Evolutionary conservation across 139 green algal species (phyloP).

Genomic region (Pleodorina starrii): DNA sequence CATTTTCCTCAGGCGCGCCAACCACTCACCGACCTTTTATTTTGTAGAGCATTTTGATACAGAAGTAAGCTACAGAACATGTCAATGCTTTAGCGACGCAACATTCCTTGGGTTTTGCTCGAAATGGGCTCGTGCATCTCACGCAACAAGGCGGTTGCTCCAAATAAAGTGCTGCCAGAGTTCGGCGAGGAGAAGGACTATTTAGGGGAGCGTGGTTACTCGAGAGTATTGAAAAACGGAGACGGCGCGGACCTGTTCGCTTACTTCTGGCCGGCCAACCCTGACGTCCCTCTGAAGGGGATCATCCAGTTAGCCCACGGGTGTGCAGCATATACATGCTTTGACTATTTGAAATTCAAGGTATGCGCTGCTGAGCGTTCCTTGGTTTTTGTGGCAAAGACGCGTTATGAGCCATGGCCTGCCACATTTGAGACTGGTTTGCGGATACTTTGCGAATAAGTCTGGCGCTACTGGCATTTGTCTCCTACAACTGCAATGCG

Average conservation of each 20-base stretch:
- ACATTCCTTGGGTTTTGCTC: neutral
- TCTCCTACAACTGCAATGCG: neutral
- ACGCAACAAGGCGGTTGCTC: neutral
- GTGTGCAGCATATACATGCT: constrained; percentile 11
- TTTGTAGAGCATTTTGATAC: too few species aligned
- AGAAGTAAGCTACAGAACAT: too few species aligned
- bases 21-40: too few species aligned
- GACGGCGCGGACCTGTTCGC: neutral
- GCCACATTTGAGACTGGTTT: neutral
- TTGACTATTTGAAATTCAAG: constrained; percentile 42
- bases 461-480: neutral
- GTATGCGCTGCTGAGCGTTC: neutral
- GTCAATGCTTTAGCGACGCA: neutral
- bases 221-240: neutral
- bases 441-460: neutral
- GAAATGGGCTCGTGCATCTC: constrained; percentile 34
- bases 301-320: constrained; percentile 43
- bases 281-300: constrained; percentile 15
- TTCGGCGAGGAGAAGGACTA: constrained; percentile 23
- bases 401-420: neutral
- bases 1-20: too few species aligned
- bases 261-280: constrained; percentile 28
- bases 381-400: neutral
- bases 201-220: constrained; percentile 3
- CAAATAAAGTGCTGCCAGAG: neutral